Evolutionary conservation across 331 rosid species (phyloP), one percentile per base, ranked within the genome.

Genomic region (Stylosanthes scabra): DNA sequence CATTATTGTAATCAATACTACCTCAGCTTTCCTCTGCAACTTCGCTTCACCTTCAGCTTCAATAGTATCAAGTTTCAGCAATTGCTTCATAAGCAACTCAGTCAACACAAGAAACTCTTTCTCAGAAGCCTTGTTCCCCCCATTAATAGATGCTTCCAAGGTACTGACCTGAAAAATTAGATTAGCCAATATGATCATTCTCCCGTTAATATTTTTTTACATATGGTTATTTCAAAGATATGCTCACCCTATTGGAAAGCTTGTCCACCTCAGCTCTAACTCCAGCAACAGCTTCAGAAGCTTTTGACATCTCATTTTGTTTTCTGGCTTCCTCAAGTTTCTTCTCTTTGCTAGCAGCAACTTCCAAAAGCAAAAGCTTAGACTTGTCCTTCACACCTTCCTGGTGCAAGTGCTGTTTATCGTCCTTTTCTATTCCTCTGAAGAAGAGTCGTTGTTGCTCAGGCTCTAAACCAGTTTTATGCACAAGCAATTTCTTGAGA

Each of bases 1-100:
- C 60, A 28, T 28, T 39, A 52, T 61, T 29, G 39, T 47, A 60
- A 66, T 9, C 52, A 60, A 58, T n/a, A 72, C 79, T 44, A 94
- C 99, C 99, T 94, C 99, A 41, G 91, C 88, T 84, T 88, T 94
- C 69, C 99, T 87, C 86, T 84, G 96, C 85, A 79, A 45, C 81
- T 78, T 94, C 0, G 86, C 89, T 77, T 89, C 97, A 60, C 97
- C 99, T 81, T 91, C 97, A 45, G 97, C 97, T 77, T 87, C 80
- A 59, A 91, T 87, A 42, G 90, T 27, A 72, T 94, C 99, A 82
- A 94, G 59, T 60, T 91, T 94, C 91, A 91, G 84, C 87, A 91
- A 84, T 66, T 94, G 91, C 71, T 83, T 83, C 99, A 88, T 94
- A 37, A 94, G 96, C 84, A 94, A 62, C 89, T 94, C 99, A 6